Conservation (phyloP, 441 rosid genomes). For the Metrosideros polymorpha region DNA sequence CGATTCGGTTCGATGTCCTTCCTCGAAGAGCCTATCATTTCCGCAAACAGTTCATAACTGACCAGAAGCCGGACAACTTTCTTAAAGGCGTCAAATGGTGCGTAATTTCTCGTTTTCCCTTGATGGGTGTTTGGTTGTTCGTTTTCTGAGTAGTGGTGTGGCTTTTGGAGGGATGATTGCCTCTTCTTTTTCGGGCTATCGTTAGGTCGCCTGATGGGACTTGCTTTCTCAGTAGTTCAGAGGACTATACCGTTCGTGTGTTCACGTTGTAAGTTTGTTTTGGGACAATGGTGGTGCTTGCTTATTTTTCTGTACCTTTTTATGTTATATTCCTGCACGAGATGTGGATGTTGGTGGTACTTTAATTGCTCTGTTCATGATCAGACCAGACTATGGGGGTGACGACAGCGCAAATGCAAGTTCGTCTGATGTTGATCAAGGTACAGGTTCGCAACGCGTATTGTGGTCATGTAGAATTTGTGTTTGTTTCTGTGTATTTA, state of each 20-base stretch:
- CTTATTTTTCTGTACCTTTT: not conserved
- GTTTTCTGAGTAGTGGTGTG: not conserved
- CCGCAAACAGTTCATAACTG: conserved; percentile 44
- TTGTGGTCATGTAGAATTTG: not conserved
- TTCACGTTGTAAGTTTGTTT: conserved; percentile 45
- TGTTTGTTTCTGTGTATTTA: not conserved
- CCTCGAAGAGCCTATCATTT: conserved; percentile 57
- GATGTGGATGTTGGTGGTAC: not conserved
- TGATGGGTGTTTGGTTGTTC: not conserved
- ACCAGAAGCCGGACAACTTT: conserved; percentile 59
- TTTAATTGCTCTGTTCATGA: not conserved
- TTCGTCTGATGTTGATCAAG: conserved; percentile 30
- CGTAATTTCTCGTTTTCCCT: not conserved
- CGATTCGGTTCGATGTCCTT: conserved; percentile 45
- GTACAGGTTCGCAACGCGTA: conserved; percentile 25
- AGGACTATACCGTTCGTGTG: conserved; percentile 56
- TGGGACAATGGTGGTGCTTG: not conserved
- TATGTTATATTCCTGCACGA: not conserved
- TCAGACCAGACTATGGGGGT: conserved; percentile 52
- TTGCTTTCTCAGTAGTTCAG: conserved; percentile 57
- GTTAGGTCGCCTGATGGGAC: conserved; percentile 85
- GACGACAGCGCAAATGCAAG: conserved; percentile 14
- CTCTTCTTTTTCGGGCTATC: no score
- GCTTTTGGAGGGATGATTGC: not conserved
- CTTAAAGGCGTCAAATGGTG: conserved; percentile 77